Percentiles rank a stretch among this genome's conserved stretches.
Conservation (phyloP, 2,329 filamentous ascomycete genomes). For the Pseudogymnoascus sp. region DNA sequence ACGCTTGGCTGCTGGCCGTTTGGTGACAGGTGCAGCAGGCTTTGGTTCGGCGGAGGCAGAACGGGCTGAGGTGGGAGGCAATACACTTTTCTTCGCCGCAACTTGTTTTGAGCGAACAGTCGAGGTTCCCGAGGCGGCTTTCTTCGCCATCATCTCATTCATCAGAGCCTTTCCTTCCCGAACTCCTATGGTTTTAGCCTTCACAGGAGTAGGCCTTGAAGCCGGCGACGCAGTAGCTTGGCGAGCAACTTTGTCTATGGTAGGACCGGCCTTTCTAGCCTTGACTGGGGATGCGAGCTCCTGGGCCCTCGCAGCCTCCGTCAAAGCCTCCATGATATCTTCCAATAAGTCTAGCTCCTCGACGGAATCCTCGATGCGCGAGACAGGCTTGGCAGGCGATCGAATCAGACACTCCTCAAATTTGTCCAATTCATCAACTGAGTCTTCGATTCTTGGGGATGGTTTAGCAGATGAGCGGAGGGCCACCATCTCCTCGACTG, state of each 20-base stretch:
- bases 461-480: slow-evolving; percentile 19
- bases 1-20: slow-evolving; percentile 25
- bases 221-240: not conserved
- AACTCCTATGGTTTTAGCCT: slow-evolving; percentile 2
- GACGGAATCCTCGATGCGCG: slow-evolving; percentile 54
- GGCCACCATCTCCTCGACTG: slow-evolving; percentile 27
- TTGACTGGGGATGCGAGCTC: slow-evolving; percentile 19
- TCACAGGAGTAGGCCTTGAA: not conserved
- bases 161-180: not conserved
- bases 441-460: slow-evolving; percentile 47
- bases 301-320: slow-evolving; percentile 22
- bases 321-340: slow-evolving; percentile 45
- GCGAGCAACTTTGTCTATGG: not conserved
- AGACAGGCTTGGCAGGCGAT: slow-evolving; percentile 30
- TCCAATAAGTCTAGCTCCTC: slow-evolving; percentile 55
- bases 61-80: not conserved
- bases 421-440: slow-evolving; percentile 48
- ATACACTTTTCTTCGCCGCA: not conserved
- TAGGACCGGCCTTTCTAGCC: slow-evolving; percentile 4
- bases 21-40: slow-evolving; percentile 10
- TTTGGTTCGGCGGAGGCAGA: slow-evolving; percentile 4
- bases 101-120: not conserved
- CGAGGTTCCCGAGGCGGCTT: not conserved
- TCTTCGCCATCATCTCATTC: slow-evolving; percentile 6
- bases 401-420: slow-evolving; percentile 24